phyloP scores from a whole-genome alignment of 805 yeast genomes.

The Nakazawaea laoshanensis region DNA sequence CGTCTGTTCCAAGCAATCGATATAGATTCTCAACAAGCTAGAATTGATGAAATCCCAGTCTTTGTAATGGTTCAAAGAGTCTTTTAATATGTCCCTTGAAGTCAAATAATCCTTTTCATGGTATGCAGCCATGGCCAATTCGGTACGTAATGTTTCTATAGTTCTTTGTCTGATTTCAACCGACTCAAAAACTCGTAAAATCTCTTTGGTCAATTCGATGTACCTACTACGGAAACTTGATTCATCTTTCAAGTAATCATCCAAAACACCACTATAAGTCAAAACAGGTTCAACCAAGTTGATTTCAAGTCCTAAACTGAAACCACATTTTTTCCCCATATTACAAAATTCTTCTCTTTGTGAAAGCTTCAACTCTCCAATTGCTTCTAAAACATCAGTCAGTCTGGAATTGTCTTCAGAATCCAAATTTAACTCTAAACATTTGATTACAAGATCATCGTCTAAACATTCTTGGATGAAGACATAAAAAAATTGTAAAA shows the following conservation, averaged over 20 bases:
- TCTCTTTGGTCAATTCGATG: slow-evolving; percentile 44
- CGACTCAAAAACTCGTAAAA: slow-evolving; percentile 41
- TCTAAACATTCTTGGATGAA: slow-evolving; percentile 31
- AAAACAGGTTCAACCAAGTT: no score
- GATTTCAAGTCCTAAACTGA: no score
- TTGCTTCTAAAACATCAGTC: slow-evolving; percentile 24
- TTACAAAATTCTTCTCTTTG: slow-evolving; percentile 35
- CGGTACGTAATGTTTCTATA: slow-evolving; percentile 68
- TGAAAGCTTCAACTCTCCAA: slow-evolving; percentile 40
- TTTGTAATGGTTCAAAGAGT: slow-evolving; percentile 61
- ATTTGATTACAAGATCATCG: slow-evolving; percentile 14
- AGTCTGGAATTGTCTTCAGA: slow-evolving; percentile 1
- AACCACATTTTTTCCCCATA: slow-evolving; percentile 22
- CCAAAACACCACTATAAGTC: slow-evolving; percentile 9
- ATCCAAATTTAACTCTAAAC: slow-evolving; percentile 13
- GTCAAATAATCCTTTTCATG: slow-evolving; percentile 45
- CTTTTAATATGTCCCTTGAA: slow-evolving; percentile 55
- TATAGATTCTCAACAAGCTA: slow-evolving; percentile 54
- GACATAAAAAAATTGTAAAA: slow-evolving; percentile 32
- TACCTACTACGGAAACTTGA: slow-evolving; percentile 38
- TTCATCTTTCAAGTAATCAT: not conserved
- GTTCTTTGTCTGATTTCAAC: slow-evolving; percentile 50
- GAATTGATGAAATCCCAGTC: slow-evolving; percentile 68
- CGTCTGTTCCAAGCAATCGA: slow-evolving; percentile 52
- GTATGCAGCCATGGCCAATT: slow-evolving; percentile 65